Evolutionary conservation across 768 basidiomycete genomes (phyloP).

Genomic region (Lepiota venenata): DNA sequence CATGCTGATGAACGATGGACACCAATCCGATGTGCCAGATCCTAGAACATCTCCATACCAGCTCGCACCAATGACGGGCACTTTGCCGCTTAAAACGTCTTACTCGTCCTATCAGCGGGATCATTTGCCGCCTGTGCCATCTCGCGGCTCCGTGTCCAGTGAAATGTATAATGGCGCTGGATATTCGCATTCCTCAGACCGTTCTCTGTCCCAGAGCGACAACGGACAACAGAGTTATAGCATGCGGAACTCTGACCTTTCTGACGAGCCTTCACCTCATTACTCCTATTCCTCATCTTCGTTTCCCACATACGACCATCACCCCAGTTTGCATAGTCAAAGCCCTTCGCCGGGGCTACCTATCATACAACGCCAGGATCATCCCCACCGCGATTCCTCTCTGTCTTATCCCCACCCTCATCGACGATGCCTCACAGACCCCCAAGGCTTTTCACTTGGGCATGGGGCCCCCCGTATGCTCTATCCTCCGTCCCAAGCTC

Average conservation of each 20-base stretch:
- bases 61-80: constrained; percentile 41
- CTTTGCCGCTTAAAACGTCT: constrained; percentile 44
- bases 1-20: constrained; percentile 46
- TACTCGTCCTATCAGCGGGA: constrained; percentile 37
- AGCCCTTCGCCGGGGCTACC: constrained; percentile 36
- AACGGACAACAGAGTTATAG: constrained; percentile 44
- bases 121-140: constrained; percentile 33
- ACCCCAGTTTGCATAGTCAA: constrained; percentile 34
- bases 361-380: constrained; percentile 31
- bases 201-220: constrained; percentile 45
- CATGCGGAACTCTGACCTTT: constrained; percentile 23
- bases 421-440: constrained; percentile 56
- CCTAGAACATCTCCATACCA: constrained; percentile 40
- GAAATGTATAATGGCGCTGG: constrained; percentile 37
- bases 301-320: constrained; percentile 43
- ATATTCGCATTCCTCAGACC: constrained; percentile 50
- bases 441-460: constrained; percentile 47
- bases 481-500: constrained; percentile 40
- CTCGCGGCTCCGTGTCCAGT: constrained; percentile 40
- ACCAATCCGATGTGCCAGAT: constrained; percentile 34
- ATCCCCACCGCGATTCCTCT: constrained; percentile 37
- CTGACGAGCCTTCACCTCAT: constrained; percentile 33
- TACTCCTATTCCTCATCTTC: constrained; percentile 51
- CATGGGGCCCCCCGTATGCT: constrained; percentile 49
- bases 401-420: constrained; percentile 42